phyloP scores from a whole-genome alignment of 2,329 filamentous ascomycete species.

The Penicillium hesseltinei region DNA sequence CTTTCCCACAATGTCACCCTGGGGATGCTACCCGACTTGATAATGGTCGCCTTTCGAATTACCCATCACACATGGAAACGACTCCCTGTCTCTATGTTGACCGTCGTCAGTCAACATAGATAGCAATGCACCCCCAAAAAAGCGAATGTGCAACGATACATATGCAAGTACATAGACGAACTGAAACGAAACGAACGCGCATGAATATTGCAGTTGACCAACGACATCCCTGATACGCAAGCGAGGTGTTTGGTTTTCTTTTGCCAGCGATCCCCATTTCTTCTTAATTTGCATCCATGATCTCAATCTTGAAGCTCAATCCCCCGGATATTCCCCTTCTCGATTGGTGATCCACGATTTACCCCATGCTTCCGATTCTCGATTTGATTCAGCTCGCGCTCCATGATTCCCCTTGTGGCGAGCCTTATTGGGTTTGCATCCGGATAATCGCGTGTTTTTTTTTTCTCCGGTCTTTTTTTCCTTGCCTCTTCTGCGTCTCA shows the following conservation, averaged over 20 bases:
- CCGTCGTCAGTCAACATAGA: not conserved
- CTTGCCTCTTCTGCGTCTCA: constrained; percentile 11
- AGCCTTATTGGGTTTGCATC: constrained; percentile 15
- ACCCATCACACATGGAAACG: constrained; percentile 12
- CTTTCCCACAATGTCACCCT: not conserved
- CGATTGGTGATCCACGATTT: constrained; percentile 1
- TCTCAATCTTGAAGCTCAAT: constrained; percentile 11
- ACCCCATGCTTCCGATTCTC: not conserved
- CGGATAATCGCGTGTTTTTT: constrained; percentile 8
- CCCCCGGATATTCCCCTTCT: not conserved
- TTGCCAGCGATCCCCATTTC: constrained; percentile 17
- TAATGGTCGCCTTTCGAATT: constrained; percentile 19
- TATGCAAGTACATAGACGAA: constrained; percentile 28
- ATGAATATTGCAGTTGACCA: constrained; percentile 23
- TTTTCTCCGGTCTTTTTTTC: constrained; percentile 6
- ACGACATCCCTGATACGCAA: constrained; percentile 23
- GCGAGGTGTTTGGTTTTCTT: constrained; percentile 27
- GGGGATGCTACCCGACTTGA: constrained; percentile 2
- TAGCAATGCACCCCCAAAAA: constrained; percentile 11
- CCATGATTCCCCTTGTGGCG: constrained; percentile 12
- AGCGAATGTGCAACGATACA: constrained; percentile 27
- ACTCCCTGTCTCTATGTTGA: constrained; percentile 5
- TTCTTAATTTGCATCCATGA: constrained; percentile 10
- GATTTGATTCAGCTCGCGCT: constrained; percentile 13
- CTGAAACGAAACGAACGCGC: constrained; percentile 28